Percentiles rank a stretch among this genome's conserved stretches.
Conservation (phyloP, 805 yeast genomes). For the Saccharomycopsis sp. region DNA sequence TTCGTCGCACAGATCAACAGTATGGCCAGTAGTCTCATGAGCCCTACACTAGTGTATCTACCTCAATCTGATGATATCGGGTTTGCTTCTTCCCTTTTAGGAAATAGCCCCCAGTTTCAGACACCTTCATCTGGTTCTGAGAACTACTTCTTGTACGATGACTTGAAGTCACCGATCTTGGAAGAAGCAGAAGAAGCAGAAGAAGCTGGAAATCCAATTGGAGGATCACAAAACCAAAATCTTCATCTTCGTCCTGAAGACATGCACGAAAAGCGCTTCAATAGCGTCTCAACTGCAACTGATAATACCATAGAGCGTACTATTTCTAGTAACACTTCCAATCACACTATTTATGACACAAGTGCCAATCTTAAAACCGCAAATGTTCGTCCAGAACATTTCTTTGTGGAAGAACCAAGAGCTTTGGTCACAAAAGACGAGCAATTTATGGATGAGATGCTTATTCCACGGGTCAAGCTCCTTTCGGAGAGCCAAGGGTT, state of each 20-base stretch:
- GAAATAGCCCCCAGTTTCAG: neutral
- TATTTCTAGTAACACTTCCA: neutral
- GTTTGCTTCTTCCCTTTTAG: neutral
- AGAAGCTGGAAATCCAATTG: neutral
- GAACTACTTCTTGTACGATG: neutral
- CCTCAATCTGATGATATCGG: neutral
- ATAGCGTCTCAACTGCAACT: neutral
- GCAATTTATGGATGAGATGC: conserved; percentile 8
- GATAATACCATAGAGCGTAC: neutral
- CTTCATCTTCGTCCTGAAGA: neutral
- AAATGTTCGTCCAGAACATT: neutral
- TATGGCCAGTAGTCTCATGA: neutral
- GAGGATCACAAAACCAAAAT: too few species aligned
- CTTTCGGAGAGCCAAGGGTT: conserved; percentile 13
- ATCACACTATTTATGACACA: neutral
- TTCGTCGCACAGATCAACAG: neutral
- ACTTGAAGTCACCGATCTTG: neutral
- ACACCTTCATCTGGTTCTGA: neutral
- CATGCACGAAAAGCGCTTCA: neutral
- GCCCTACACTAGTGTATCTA: neutral
- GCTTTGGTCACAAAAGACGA: conserved; percentile 11
- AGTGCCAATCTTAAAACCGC: neutral
- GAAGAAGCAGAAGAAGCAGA: neutral
- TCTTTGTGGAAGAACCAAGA: conserved; percentile 3
- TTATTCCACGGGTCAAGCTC: conserved; percentile 12